Percentiles rank a stretch among this genome's conserved stretches.
phyloP scores from a whole-genome alignment of 129 eudicot species.

The Mikania micrantha region DNA sequence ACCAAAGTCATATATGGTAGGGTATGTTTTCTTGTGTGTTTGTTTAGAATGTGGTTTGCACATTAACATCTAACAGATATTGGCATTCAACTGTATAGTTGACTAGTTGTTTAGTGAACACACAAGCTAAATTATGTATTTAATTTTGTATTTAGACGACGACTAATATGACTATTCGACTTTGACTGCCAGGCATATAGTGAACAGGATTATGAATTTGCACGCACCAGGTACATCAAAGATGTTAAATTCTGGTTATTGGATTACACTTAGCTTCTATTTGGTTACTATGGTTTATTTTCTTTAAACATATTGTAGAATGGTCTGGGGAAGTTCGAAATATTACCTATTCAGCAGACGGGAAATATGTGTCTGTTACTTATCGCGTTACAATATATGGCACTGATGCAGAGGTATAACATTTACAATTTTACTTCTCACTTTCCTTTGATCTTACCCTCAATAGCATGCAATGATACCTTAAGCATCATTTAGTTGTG shows the following conservation, averaged over 20 bases:
- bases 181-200: constrained; percentile 60
- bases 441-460: neutral
- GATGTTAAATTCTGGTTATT: neutral
- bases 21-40: too few relatives aligned
- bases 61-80: neutral
- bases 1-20: neutral
- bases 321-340: constrained; percentile 99
- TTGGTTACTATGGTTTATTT: neutral
- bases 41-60: neutral
- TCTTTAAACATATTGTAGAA: constrained; percentile 38
- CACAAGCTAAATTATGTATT: neutral
- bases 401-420: constrained; percentile 93
- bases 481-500: neutral
- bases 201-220: constrained; percentile 85
- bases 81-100: too few relatives aligned
- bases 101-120: too few relatives aligned
- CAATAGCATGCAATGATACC: neutral
- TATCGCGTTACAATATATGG: constrained; percentile 91
- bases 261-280: neutral
- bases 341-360: constrained; percentile 71
- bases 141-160: neutral
- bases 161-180: constrained; percentile 10
- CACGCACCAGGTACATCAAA: constrained; percentile 82
- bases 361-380: constrained; percentile 80
- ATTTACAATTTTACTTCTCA: neutral